Evolutionary conservation across 2,329 filamentous ascomycete genomes (phyloP).

Genomic region (Esteya vermicola): DNA sequence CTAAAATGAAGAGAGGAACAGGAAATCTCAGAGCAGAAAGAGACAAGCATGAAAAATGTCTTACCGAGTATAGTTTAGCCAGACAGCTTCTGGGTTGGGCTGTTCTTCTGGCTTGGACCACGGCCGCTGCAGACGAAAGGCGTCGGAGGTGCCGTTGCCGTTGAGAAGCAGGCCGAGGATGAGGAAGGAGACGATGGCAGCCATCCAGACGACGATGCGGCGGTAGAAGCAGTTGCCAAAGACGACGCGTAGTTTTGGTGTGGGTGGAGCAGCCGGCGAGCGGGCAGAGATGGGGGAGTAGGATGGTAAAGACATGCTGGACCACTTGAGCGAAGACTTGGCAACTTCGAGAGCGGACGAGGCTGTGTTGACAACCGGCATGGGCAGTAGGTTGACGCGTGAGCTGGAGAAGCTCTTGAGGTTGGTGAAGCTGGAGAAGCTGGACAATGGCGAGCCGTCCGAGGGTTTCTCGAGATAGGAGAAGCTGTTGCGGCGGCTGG

Average conservation of each 20-base stretch:
- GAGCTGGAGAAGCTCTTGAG: conserved; percentile 5
- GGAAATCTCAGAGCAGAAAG: background rate
- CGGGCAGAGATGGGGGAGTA: conserved; percentile 4
- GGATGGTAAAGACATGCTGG: conserved; percentile 5
- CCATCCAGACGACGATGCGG: conserved; percentile 34
- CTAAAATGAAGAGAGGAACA: too few relatives aligned
- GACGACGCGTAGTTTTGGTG: conserved; percentile 16
- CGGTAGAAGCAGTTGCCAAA: conserved; percentile 39
- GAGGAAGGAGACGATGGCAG: conserved; percentile 16
- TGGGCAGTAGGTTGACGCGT: conserved; percentile 7
- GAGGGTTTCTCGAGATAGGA: conserved; percentile 7
- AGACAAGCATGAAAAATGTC: background rate
- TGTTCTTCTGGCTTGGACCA: conserved; percentile 9
- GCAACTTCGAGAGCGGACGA: conserved; percentile 9
- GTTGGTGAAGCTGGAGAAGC: conserved; percentile 6
- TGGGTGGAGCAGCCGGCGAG: background rate
- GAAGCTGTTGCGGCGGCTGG: conserved; percentile 11
- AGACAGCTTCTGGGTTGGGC: conserved; percentile 15
- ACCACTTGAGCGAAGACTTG: conserved; percentile 7
- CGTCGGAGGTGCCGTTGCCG: conserved; percentile 9
- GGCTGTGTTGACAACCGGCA: conserved; percentile 8
- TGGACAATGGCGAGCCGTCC: conserved; percentile 2
- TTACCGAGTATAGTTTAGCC: conserved; percentile 28
- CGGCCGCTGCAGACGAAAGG: conserved; percentile 13
- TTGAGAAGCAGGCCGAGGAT: conserved; percentile 13